phyloP scores from a whole-genome alignment of 2,329 filamentous ascomycete genomes.

The Stromatinia cepivora region DNA sequence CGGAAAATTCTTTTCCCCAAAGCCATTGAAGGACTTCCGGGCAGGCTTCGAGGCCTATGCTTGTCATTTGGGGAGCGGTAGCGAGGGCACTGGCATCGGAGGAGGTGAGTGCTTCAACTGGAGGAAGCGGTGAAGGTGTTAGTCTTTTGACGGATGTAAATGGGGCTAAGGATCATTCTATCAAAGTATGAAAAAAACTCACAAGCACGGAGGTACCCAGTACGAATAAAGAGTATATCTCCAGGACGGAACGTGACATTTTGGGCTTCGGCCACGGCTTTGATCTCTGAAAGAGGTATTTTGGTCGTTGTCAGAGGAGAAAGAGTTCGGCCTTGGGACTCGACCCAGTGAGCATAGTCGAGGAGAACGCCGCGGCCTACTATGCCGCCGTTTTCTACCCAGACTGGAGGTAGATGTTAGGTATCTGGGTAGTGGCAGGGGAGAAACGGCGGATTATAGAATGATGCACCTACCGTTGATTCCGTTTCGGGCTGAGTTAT shows the following conservation, averaged over 20 bases:
- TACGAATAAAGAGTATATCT: slow-evolving; percentile 46
- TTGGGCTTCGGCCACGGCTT: slow-evolving; percentile 42
- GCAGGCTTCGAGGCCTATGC: slow-evolving; percentile 9
- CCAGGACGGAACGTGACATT: slow-evolving; percentile 41
- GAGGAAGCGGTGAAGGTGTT: neutral
- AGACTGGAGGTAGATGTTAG: slow-evolving; percentile 35
- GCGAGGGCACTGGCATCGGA: neutral
- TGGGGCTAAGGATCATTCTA: slow-evolving; percentile 21
- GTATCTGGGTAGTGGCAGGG: neutral
- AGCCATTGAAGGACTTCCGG: slow-evolving; percentile 1
- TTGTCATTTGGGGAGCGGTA: neutral
- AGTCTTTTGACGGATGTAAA: neutral
- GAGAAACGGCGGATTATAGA: neutral
- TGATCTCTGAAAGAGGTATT: slow-evolving; percentile 38
- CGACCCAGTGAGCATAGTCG: slow-evolving; percentile 57
- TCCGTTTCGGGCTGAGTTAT: slow-evolving; percentile 33
- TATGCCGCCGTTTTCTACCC: slow-evolving; percentile 48
- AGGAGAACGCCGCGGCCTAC: slow-evolving; percentile 53
- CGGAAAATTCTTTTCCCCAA: slow-evolving; percentile 47
- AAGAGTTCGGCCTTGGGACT: slow-evolving; percentile 54
- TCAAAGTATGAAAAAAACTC: slow-evolving; percentile 35
- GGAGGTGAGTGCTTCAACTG: neutral
- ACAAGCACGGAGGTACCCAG: slow-evolving; percentile 42
- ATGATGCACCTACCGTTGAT: slow-evolving; percentile 30
- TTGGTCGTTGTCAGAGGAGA: slow-evolving; percentile 50